Conservation (phyloP, 1,139 yeast species). For the Nakaseomyces sp. region DNA sequence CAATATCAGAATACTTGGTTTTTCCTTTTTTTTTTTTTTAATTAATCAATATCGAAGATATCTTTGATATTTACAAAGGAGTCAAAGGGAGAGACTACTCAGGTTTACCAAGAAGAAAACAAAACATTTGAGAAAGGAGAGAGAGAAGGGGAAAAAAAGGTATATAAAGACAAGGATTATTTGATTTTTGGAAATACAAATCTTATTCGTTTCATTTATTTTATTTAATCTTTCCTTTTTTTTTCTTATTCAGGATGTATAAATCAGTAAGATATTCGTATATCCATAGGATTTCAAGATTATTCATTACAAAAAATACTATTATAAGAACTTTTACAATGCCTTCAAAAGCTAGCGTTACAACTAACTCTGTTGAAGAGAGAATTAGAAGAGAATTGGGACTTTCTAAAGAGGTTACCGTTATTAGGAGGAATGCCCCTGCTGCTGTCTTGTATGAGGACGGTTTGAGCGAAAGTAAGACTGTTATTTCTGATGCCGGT, state of each 20-base stretch:
- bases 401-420: slow-evolving; percentile 32
- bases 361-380: slow-evolving; percentile 20
- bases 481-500: slow-evolving; percentile 89
- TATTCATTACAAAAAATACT: neutral
- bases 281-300: neutral
- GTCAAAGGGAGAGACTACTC: too few species aligned
- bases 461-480: slow-evolving; percentile 79
- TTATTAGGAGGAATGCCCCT: slow-evolving; percentile 72
- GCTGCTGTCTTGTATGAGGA: slow-evolving; percentile 92
- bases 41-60: too few species aligned
- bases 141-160: neutral
- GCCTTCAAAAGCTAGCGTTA: slow-evolving; percentile 20
- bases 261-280: neutral
- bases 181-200: neutral
- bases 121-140: too few species aligned
- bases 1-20: too few species aligned
- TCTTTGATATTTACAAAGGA: too few species aligned
- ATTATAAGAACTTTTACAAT: slow-evolving; percentile 12
- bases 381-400: slow-evolving; percentile 31
- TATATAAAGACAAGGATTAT: neutral
- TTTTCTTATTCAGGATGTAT: neutral
- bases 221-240: neutral
- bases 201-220: neutral
- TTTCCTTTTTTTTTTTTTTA: too few species aligned
- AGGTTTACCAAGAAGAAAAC: too few species aligned